Conservation (phyloP, 352 stramenopile genomes). For the Pythium utonaiense region DNA sequence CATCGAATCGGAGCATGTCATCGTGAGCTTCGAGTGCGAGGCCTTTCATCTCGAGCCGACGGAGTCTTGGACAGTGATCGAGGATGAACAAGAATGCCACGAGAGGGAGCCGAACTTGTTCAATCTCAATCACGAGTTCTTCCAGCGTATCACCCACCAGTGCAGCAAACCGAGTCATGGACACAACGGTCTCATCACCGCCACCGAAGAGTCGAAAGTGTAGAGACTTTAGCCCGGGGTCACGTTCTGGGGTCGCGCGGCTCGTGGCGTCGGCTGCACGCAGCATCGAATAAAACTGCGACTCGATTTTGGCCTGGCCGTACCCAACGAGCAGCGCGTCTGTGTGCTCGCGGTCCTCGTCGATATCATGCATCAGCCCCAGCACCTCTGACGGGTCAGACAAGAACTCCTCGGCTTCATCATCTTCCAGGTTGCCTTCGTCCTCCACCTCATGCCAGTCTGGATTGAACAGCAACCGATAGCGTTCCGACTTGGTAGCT, state of each 20-base stretch:
- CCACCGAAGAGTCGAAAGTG: constrained; percentile 1
- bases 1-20: not conserved
- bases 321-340: constrained; percentile 13
- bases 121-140: constrained; percentile 9
- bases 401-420: not conserved
- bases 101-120: not conserved
- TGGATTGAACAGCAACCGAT: not conserved
- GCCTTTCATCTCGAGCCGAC: constrained; percentile 6
- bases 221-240: not conserved
- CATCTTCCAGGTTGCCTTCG: not conserved
- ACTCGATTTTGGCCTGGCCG: constrained; percentile 10
- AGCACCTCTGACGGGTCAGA: constrained; percentile 2
- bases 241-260: not conserved
- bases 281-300: not conserved
- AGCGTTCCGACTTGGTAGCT: not conserved
- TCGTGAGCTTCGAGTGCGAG: not conserved
- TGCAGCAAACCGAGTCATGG: not conserved
- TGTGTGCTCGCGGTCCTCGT: not conserved
- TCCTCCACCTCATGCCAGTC: constrained; percentile 5
- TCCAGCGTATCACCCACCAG: constrained; percentile 7
- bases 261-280: not conserved
- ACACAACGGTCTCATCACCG: constrained; percentile 5
- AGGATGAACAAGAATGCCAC: constrained; percentile 2
- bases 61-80: constrained; percentile 6
- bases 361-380: constrained; percentile 3